Conservation (phyloP, 805 yeast genomes). For the Schizosaccharomyces osmophilus region DNA sequence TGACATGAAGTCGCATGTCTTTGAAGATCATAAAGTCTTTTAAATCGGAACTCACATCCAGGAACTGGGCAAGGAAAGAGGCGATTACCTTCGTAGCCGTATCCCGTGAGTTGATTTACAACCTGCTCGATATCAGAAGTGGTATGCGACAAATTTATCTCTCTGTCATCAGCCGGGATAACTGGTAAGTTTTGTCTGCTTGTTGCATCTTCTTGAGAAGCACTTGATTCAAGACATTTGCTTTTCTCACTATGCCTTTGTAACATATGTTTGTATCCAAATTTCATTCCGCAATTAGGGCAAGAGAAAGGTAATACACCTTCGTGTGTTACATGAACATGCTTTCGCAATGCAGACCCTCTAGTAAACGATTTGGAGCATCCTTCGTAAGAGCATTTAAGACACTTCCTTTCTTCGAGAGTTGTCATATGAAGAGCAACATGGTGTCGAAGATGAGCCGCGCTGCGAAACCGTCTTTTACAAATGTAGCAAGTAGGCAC, state of each 20-base stretch:
- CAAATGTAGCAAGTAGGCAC: constrained; percentile 48
- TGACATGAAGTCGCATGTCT: constrained; percentile 13
- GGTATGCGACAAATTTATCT: background rate
- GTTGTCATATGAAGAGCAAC: constrained; percentile 37
- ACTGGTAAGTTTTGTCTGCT: too few relatives aligned
- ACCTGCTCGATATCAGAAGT: background rate
- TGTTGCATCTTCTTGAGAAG: background rate
- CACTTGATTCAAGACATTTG: background rate
- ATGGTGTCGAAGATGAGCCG: constrained; percentile 44
- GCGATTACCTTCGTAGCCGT: constrained; percentile 14
- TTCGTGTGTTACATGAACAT: constrained; percentile 14
- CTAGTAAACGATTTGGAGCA: constrained; percentile 24
- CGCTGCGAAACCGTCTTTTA: constrained; percentile 49
- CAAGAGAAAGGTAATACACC: constrained; percentile 9
- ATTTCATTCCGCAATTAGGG: constrained; percentile 7
- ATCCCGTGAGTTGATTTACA: constrained; percentile 17
- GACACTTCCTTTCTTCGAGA: constrained; percentile 30
- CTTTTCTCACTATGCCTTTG: constrained; percentile 6
- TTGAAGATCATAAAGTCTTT: constrained; percentile 16
- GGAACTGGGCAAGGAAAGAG: constrained; percentile 12
- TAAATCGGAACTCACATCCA: constrained; percentile 15
- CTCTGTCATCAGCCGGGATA: too few relatives aligned
- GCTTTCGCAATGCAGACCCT: constrained; percentile 31
- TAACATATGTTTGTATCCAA: constrained; percentile 9
- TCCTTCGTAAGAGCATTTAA: constrained; percentile 30